Percentiles rank a stretch among this genome's conserved stretches.
phyloP scores from a whole-genome alignment of 139 green algal species.

The Ettlia oleoabundans region DNA sequence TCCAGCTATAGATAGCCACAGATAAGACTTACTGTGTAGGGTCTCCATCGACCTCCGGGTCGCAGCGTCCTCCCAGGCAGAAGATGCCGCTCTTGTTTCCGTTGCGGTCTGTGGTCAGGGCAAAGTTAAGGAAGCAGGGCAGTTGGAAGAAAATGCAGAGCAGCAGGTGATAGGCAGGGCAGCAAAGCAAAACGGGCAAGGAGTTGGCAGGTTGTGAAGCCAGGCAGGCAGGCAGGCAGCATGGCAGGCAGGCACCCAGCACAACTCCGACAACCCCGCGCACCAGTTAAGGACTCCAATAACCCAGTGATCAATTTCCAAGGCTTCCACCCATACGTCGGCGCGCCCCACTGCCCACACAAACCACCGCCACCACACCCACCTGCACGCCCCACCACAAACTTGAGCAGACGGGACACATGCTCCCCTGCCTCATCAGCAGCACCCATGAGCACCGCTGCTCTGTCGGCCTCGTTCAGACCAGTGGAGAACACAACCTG shows the following conservation, averaged over 20 bases:
- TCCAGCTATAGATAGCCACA: too few species aligned
- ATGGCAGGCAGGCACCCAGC: neutral
- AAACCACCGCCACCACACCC: neutral
- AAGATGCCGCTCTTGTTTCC: conserved; percentile 60
- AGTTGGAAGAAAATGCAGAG: neutral
- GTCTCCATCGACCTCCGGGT: conserved; percentile 69
- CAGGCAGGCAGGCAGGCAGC: neutral
- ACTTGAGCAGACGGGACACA: conserved; percentile 59
- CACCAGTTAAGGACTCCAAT: too few species aligned
- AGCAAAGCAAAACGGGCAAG: too few species aligned
- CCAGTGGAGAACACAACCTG: conserved; percentile 72
- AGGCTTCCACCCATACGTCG: too few species aligned
- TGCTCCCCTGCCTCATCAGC: conserved; percentile 41
- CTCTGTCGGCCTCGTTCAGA: conserved; percentile 38
- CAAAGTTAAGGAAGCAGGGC: conserved; percentile 7
- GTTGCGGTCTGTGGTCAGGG: conserved; percentile 31
- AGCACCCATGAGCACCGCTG: conserved; percentile 45
- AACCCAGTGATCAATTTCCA: too few species aligned
- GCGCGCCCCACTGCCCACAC: too few species aligned
- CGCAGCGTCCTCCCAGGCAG: conserved; percentile 66
- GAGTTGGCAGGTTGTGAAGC: too few species aligned
- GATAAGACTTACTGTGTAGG: conserved; percentile 38
- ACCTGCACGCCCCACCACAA: conserved; percentile 61
- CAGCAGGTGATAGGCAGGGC: neutral
- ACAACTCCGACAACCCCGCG: neutral